Conservation (phyloP, 768 basidiomycete species). For the Xerocomus potaroensis region DNA sequence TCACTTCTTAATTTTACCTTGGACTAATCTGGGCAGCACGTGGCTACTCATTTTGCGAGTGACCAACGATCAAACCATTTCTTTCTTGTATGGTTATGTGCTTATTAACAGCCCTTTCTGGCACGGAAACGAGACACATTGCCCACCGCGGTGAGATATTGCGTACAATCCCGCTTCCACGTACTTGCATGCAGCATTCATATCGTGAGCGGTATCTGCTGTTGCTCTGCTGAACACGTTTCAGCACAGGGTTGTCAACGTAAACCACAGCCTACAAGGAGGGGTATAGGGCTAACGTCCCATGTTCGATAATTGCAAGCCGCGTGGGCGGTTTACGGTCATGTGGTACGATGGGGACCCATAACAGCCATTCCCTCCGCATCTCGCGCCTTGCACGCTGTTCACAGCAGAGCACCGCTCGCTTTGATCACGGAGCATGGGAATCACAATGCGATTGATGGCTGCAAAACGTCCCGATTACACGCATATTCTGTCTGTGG, state of each 20-base stretch:
- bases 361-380: slow-evolving; percentile 10
- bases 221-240: slow-evolving; percentile 19
- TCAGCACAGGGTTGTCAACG: slow-evolving; percentile 25
- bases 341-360: slow-evolving; percentile 9
- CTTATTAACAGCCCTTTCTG: slow-evolving; percentile 8
- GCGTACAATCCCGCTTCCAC: slow-evolving; percentile 24
- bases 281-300: slow-evolving; percentile 19
- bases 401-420: slow-evolving; percentile 18
- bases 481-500: slow-evolving; percentile 10
- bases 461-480: slow-evolving; percentile 15
- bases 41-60: slow-evolving; percentile 9
- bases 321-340: slow-evolving; percentile 13
- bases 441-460: slow-evolving; percentile 19
- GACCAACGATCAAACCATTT: not conserved
- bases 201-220: slow-evolving; percentile 15
- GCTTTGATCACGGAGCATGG: slow-evolving; percentile 21
- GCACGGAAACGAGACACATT: slow-evolving; percentile 20
- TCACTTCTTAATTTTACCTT: slow-evolving; percentile 7
- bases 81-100: slow-evolving; percentile 10
- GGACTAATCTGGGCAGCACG: slow-evolving; percentile 13
- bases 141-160: slow-evolving; percentile 20
- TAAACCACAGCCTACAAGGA: slow-evolving; percentile 26
- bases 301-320: slow-evolving; percentile 16
- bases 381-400: slow-evolving; percentile 15
- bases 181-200: slow-evolving; percentile 21